Conservation (phyloP, 345 rosid species). For the Euphorbia tirucalli region DNA sequence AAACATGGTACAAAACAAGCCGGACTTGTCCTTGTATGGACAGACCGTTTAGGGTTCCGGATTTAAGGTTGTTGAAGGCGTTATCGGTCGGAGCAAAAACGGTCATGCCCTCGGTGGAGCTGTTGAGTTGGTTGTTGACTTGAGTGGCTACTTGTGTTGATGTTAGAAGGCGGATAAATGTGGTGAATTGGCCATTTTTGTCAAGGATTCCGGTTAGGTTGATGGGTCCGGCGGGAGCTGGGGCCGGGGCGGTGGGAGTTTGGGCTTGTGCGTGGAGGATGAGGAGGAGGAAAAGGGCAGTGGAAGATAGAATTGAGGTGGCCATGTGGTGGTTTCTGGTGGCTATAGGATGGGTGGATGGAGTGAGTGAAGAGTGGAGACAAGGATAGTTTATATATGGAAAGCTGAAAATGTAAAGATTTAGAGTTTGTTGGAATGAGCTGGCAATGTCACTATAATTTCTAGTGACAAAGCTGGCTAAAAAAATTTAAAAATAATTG, state of each 20-base stretch:
- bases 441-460: too few relatives aligned
- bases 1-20: conserved; percentile 57
- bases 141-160: conserved; percentile 56
- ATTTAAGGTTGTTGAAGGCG: conserved; percentile 67
- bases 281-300: conserved; percentile 36
- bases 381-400: neutral
- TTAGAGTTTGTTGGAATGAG: too few relatives aligned
- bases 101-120: conserved; percentile 73
- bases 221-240: conserved; percentile 50
- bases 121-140: conserved; percentile 61
- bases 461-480: too few relatives aligned
- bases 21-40: conserved; percentile 45
- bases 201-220: conserved; percentile 74
- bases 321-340: conserved; percentile 33
- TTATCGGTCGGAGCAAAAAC: conserved; percentile 83
- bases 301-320: conserved; percentile 24
- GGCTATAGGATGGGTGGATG: conserved; percentile 9
- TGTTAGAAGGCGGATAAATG: conserved; percentile 51
- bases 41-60: conserved; percentile 52
- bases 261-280: conserved; percentile 27
- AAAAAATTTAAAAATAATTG: too few relatives aligned
- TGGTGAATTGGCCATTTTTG: conserved; percentile 61
- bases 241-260: conserved; percentile 50
- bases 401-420: too few relatives aligned
- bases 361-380: conserved; percentile 18